Percentiles rank a stretch among this genome's conserved stretches.
phyloP scores from a whole-genome alignment of 306 rosid genomes.

The Carpinus viminea region DNA sequence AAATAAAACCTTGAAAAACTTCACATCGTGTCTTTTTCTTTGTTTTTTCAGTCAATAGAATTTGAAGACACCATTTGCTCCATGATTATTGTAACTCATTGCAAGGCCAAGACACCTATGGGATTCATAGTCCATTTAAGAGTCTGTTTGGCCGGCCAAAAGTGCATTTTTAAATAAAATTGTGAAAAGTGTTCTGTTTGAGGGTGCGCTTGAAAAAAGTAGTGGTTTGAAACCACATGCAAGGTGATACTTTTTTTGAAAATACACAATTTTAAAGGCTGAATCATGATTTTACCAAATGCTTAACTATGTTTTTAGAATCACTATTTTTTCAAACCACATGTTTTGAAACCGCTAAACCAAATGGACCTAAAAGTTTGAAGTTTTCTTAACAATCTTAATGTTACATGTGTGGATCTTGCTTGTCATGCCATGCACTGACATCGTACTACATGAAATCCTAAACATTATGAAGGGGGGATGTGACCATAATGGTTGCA shows the following conservation, averaged over 20 bases:
- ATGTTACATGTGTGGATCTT: neutral
- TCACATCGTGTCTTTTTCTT: neutral
- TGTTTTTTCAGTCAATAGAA: neutral
- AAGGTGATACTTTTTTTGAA: too few species aligned
- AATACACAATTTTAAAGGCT: too few species aligned
- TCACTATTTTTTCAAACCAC: too few species aligned
- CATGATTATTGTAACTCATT: neutral
- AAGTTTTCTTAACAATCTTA: neutral
- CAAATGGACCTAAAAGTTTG: neutral
- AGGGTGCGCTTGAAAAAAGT: too few species aligned
- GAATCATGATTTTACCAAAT: too few species aligned
- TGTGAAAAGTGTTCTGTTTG: too few species aligned
- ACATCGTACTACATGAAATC: neutral
- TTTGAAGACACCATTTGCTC: neutral
- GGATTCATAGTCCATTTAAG: neutral
- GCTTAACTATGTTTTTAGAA: too few species aligned
- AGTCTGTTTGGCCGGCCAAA: too few species aligned
- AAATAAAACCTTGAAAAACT: neutral
- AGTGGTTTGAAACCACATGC: too few species aligned
- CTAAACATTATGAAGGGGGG: neutral
- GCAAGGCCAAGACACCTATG: slow-evolving; percentile 1
- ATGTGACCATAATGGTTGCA: neutral
- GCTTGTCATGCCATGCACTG: neutral
- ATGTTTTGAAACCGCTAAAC: too few species aligned
- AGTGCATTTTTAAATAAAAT: too few species aligned